These are phyloP conservation scores for Hamigera avellanea DNA, from an alignment of 495 filamentous ascomycete genomes.

Conservation along the genomic window DNA sequence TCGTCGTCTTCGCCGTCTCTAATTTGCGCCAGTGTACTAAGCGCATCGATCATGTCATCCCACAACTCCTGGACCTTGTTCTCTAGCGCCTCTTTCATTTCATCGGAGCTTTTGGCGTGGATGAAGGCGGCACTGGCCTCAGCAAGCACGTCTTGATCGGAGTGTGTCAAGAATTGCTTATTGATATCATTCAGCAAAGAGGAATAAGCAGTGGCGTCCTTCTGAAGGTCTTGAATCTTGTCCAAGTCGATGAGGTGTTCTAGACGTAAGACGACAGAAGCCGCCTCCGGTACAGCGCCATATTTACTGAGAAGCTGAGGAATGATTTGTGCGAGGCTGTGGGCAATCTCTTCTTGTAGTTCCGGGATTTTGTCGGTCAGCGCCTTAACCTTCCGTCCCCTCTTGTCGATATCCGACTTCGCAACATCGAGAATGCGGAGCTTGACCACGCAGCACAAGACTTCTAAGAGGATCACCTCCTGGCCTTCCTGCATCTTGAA, in stretches of 20 bases:
- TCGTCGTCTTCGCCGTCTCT: conserved; percentile 52
- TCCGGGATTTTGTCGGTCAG: conserved; percentile 48
- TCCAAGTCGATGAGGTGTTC: conserved; percentile 79
- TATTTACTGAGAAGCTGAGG: conserved; percentile 85
- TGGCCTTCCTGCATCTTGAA: conserved; percentile 68
- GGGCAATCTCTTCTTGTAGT: conserved; percentile 60
- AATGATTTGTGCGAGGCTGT: conserved; percentile 63
- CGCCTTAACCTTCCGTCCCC: conserved; percentile 52
- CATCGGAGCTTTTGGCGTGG: conserved; percentile 75
- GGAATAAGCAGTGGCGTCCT: conserved; percentile 69
- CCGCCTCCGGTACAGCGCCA: conserved; percentile 75
- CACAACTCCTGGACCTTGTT: conserved; percentile 70
- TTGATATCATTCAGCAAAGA: conserved; percentile 85
- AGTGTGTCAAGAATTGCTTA: conserved; percentile 84
- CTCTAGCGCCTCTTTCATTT: conserved; percentile 74
- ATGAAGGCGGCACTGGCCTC: conserved; percentile 74
- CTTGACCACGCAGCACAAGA: conserved; percentile 70
- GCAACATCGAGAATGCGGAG: conserved; percentile 46
- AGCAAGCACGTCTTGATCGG: conserved; percentile 70
- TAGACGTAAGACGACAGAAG: conserved; percentile 73
- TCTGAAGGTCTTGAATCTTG: conserved; percentile 79
- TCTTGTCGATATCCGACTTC: conserved; percentile 44
- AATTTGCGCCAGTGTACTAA: conserved; percentile 54
- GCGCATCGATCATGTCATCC: conserved; percentile 65
- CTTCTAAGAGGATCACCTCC: conserved; percentile 74